Evolutionary conservation across 305 asterid species (phyloP).

Genomic region (Fraxinus greggii): DNA sequence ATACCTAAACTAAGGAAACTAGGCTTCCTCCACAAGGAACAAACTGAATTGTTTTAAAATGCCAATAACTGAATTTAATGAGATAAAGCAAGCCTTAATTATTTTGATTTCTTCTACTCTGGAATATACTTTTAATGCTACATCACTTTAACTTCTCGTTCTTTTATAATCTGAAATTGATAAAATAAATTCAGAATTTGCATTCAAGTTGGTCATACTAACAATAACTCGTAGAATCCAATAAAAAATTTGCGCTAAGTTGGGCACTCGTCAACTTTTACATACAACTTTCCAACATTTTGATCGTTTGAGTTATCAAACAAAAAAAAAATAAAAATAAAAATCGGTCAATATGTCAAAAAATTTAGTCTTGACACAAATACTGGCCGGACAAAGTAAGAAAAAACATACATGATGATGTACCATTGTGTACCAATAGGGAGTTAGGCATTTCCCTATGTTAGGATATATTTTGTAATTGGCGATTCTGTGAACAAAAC

Average conservation of each 20-base stretch:
- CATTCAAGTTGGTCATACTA: not conserved
- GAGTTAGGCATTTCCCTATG: not conserved
- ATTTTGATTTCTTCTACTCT: no score
- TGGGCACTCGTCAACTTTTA: not conserved
- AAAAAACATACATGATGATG: not conserved
- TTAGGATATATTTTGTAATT: no score
- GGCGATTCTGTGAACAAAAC: no score
- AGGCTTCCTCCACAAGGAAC: no score
- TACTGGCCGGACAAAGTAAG: not conserved
- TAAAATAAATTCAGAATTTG: not conserved
- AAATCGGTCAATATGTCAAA: not conserved
- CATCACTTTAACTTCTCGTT: no score
- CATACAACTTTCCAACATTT: not conserved
- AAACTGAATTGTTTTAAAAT: no score
- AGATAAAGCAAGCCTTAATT: no score
- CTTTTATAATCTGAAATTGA: not conserved
- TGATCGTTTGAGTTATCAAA: not conserved
- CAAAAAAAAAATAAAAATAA: no score
- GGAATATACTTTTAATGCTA: no score
- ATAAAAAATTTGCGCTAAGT: not conserved
- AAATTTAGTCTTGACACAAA: not conserved
- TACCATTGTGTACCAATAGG: not conserved
- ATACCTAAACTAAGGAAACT: no score
- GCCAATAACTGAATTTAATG: no score
- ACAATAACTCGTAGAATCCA: not conserved